Evolutionary conservation across 169 alveolate genomes (phyloP).

Genomic region (Babesia bovis): DNA sequence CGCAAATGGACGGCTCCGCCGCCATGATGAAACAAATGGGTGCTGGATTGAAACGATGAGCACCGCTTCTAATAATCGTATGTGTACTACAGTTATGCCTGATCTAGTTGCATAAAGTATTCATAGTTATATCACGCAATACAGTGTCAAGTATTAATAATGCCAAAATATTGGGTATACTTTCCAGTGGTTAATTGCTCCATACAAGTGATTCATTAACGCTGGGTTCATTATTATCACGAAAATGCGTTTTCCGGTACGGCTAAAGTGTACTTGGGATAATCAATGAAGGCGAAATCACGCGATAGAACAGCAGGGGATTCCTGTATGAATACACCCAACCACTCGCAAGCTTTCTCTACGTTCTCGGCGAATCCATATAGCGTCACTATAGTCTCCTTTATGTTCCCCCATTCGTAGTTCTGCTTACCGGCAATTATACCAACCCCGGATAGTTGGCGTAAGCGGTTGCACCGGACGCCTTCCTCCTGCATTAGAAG

Average conservation of each 20-base stretch:
- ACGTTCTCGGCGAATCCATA: slow-evolving; percentile 56
- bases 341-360: slow-evolving; percentile 62
- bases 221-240: too few species aligned
- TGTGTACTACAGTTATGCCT: background rate
- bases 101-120: background rate
- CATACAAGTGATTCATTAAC: too few species aligned
- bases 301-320: slow-evolving; percentile 45
- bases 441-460: slow-evolving; percentile 54
- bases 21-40: slow-evolving; percentile 51
- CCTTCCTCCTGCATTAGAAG: slow-evolving; percentile 58
- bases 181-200: too few species aligned
- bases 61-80: too few species aligned
- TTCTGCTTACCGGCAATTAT: slow-evolving; percentile 67
- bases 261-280: slow-evolving; percentile 63
- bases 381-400: slow-evolving; percentile 59
- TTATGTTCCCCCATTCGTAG: slow-evolving; percentile 55
- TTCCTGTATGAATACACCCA: slow-evolving; percentile 57
- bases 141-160: too few species aligned
- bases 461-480: slow-evolving; percentile 44
- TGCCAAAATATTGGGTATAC: too few species aligned
- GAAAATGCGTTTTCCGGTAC: slow-evolving; percentile 34
- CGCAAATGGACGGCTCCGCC: slow-evolving; percentile 56
- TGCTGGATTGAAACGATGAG: slow-evolving; percentile 16
- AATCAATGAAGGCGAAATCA: slow-evolving; percentile 58
- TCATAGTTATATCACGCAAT: background rate